phyloP scores from a whole-genome alignment of 2,329 filamentous ascomycete species.

The Calcarisporium arbuscula region DNA sequence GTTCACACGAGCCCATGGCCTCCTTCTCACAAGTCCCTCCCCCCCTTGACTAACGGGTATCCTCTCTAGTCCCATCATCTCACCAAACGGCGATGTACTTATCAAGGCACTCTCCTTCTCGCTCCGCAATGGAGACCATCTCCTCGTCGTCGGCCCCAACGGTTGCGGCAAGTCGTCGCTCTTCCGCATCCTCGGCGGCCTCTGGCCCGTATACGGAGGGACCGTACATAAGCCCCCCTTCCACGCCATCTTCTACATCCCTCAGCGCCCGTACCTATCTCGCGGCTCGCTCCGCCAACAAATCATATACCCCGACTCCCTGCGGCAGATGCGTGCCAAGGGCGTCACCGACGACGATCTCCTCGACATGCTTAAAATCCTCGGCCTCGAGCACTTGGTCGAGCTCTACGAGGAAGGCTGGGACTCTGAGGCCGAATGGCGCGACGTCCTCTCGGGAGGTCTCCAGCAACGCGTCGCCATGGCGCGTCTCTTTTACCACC shows the following conservation, averaged over 20 bases:
- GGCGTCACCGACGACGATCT: conserved; percentile 79
- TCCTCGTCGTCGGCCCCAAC: conserved; percentile 93
- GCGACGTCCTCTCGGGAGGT: conserved; percentile 85
- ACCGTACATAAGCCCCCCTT: conserved; percentile 87
- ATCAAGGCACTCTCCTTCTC: conserved; percentile 81
- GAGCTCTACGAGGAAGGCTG: conserved; percentile 71
- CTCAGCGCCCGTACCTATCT: conserved; percentile 88
- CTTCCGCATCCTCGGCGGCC: conserved; percentile 89
- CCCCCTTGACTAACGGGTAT: conserved; percentile 12
- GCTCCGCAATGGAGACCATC: conserved; percentile 78
- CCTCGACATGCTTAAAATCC: conserved; percentile 64
- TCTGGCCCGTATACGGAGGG: conserved; percentile 97
- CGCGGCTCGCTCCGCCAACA: conserved; percentile 91
- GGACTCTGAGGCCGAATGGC: conserved; percentile 95
- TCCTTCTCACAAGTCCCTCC: neutral
- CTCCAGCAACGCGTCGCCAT: conserved; percentile 95
- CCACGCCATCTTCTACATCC: conserved; percentile 95
- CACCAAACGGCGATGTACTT: conserved; percentile 90
- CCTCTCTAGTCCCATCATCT: conserved; percentile 79
- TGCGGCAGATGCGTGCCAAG: conserved; percentile 81
- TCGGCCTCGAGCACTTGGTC: conserved; percentile 79
- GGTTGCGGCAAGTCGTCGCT: conserved; percentile 95
- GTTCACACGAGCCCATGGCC: conserved; percentile 17
- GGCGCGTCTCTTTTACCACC: conserved; percentile 91
- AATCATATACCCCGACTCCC: conserved; percentile 88